Evolutionary conservation across 345 rosid species (phyloP), one percentile per base, ranked within the genome.

Genomic region (Populus nigra): DNA sequence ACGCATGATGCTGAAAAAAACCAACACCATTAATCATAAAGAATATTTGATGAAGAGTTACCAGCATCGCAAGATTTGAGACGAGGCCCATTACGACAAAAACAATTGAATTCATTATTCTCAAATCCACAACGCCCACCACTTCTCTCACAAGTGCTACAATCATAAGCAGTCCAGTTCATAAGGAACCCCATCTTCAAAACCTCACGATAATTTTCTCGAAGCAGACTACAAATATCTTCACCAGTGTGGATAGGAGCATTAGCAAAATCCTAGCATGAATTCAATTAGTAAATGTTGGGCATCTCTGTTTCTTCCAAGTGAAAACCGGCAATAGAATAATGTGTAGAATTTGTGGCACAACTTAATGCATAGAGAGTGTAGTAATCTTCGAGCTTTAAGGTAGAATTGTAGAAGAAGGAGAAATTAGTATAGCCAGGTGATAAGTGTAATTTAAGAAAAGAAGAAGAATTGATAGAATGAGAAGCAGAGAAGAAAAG

Each of bases 161-260:
- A 90, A 82, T 75, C 70, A 45, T 73, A 83, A 75, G 85, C 89
- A 67, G 73, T 76, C 91, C 91, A 90, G 12, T 77, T 87, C 91
- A 92, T 71, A 75, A 85, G 63, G 73, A 91, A 87, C 5, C 96
- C 97, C 74, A 39, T 83, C 80, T 77, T 82, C 83, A 90, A 74
- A 78, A 92, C 75, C 20, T 76, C 84, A 36, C 0, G 3, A 31
- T 31, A 31, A 31, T 31, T 31, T 31, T 2, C 33, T 0, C 0
- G 0, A 2, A 0, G 0, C 11, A 71, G 25, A 47, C 59, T 61
- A 23, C 3, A 27, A 29, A 27, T 4, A 77, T 63, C 77, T 47
- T 7, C 43, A 29, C 75, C 72, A 5, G 12, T 20, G 25, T 33
- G 57, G 43, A 90, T 75, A 3, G 88, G 88, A 29, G 79, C 77